A percentile compares a stretch with the other conserved stretches of the same genome.
Evolutionary conservation across 2,329 filamentous ascomycete genomes (phyloP).

Genomic region (Fusarium sp.): DNA sequence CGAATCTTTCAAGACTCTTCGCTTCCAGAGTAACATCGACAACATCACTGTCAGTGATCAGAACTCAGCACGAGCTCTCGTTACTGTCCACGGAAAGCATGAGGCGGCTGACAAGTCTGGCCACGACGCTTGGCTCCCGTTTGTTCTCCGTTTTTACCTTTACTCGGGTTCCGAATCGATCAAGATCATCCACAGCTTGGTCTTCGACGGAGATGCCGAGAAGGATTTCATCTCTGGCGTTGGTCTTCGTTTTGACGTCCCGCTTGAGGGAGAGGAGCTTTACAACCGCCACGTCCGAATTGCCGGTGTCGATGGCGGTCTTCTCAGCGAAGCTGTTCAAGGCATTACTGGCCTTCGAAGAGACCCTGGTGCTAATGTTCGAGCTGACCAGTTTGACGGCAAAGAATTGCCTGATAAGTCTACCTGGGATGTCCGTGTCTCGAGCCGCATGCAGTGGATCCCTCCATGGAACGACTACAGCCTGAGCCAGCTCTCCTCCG

Average conservation of each 20-base stretch:
- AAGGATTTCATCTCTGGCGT: slow-evolving; percentile 65
- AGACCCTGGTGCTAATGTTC: slow-evolving; percentile 62
- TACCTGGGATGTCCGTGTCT: slow-evolving; percentile 60
- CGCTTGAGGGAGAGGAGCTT: slow-evolving; percentile 61
- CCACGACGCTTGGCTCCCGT: slow-evolving; percentile 62
- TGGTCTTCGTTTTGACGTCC: slow-evolving; percentile 66
- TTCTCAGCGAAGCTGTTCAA: slow-evolving; percentile 68
- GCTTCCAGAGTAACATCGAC: slow-evolving; percentile 62
- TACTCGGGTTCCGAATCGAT: slow-evolving; percentile 68
- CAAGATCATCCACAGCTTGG: slow-evolving; percentile 65
- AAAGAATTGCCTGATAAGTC: slow-evolving; percentile 54
- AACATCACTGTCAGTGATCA: slow-evolving; percentile 61
- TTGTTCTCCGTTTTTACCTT: slow-evolving; percentile 64
- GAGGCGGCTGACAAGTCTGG: slow-evolving; percentile 46
- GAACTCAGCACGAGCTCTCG: slow-evolving; percentile 51
- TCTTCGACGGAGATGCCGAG: slow-evolving; percentile 62
- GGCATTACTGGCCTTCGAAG: slow-evolving; percentile 68
- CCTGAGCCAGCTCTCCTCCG: slow-evolving; percentile 66
- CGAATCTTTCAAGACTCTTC: slow-evolving; percentile 53
- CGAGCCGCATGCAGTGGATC: slow-evolving; percentile 64
- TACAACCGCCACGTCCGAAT: slow-evolving; percentile 70
- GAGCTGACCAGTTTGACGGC: slow-evolving; percentile 62
- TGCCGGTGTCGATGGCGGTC: slow-evolving; percentile 64
- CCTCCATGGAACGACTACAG: slow-evolving; percentile 69
- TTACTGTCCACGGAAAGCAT: slow-evolving; percentile 58